A percentile compares a stretch with the other conserved stretches of the same genome.
phyloP scores from a whole-genome alignment of 768 basidiomycete species.

The Boletus sp. region DNA sequence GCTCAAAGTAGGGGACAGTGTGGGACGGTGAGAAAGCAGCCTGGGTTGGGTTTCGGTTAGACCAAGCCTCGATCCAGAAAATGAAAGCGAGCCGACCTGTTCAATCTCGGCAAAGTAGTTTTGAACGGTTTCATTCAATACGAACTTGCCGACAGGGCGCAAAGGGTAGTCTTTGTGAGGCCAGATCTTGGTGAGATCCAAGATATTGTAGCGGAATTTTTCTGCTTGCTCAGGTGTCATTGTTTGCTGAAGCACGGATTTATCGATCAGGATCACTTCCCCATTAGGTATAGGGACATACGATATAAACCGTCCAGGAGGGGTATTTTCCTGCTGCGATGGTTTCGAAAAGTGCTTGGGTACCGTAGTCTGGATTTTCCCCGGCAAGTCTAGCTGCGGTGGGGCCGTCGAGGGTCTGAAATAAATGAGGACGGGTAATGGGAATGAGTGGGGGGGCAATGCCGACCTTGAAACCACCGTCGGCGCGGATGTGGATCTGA shows the following conservation, averaged over 20 bases:
- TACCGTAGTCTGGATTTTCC: constrained; percentile 83
- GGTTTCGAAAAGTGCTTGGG: constrained; percentile 69
- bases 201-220: constrained; percentile 83
- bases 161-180: constrained; percentile 87
- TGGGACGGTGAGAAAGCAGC: constrained; percentile 88
- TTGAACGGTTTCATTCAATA: constrained; percentile 70
- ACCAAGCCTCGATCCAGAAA: constrained; percentile 11
- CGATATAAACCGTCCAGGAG: constrained; percentile 84
- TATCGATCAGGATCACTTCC: background rate
- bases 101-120: constrained; percentile 97
- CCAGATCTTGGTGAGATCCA: constrained; percentile 91
- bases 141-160: constrained; percentile 81
- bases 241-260: constrained; percentile 57
- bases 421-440: constrained; percentile 2
- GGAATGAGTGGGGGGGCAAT: background rate
- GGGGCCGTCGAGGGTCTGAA: constrained; percentile 65
- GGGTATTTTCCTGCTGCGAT: constrained; percentile 83
- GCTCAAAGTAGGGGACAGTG: constrained; percentile 82
- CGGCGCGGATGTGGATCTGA: constrained; percentile 77
- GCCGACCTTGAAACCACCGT: constrained; percentile 76
- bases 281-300: constrained; percentile 33
- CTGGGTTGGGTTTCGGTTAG: constrained; percentile 28
- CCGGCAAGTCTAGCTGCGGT: constrained; percentile 65
- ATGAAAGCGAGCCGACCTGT: constrained; percentile 55
- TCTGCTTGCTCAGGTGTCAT: constrained; percentile 93